Conservation (phyloP, 306 rosid genomes). For the Ochetophila trinervis region DNA sequence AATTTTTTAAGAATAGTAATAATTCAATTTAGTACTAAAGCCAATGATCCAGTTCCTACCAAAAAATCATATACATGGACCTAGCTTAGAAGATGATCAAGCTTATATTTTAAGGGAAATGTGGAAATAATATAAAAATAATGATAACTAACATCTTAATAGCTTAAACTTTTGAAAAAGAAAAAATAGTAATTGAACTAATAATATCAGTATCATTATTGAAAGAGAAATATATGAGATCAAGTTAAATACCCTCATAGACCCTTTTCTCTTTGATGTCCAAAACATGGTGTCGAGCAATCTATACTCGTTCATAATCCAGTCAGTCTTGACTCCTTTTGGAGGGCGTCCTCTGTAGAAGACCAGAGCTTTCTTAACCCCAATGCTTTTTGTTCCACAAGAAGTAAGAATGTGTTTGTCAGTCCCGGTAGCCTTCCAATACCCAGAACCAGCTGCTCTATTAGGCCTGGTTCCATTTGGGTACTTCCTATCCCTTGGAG, state of each 20-base stretch:
- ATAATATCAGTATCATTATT: not conserved
- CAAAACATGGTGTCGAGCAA: conserved; percentile 49
- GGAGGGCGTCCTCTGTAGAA: conserved; percentile 73
- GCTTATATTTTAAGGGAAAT: no score
- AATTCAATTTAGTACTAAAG: no score
- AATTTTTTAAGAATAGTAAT: no score
- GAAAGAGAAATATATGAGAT: not conserved
- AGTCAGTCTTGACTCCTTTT: conserved; percentile 64
- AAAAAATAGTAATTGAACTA: no score
- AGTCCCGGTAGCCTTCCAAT: conserved; percentile 81
- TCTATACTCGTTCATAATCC: conserved; percentile 81
- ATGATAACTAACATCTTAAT: no score
- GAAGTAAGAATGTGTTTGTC: conserved; percentile 65
- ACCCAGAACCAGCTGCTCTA: conserved; percentile 68
- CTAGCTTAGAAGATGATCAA: no score
- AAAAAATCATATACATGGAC: no score
- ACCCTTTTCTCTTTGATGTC: conserved; percentile 37
- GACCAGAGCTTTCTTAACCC: conserved; percentile 75
- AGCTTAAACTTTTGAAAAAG: no score
- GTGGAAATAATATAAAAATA: no score
- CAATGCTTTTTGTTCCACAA: conserved; percentile 55
- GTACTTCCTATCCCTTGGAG: conserved; percentile 74
- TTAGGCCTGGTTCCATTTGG: conserved; percentile 81
- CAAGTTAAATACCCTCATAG: conserved; percentile 50
- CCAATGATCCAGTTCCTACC: no score